Evolutionary conservation across 192 early-diverging fungal genomes (phyloP).

Genomic region (Coemansia sp.): DNA sequence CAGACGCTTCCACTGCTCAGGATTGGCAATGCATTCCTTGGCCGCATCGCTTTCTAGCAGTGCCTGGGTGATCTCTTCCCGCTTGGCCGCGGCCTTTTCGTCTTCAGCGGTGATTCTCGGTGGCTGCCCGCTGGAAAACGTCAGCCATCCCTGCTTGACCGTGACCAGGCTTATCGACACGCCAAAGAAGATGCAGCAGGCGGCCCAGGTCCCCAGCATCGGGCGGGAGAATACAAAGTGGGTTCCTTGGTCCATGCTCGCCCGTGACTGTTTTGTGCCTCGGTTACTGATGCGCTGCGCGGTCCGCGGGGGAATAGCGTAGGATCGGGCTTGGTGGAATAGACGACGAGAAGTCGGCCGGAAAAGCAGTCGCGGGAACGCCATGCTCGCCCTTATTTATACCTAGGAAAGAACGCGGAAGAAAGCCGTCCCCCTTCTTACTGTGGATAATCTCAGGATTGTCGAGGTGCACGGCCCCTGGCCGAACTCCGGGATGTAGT

Average conservation of each 20-base stretch:
- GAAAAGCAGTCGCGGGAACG: conserved; percentile 1
- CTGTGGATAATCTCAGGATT: too few relatives aligned
- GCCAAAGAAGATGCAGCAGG: conserved; percentile 42
- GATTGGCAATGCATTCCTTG: conserved; percentile 24
- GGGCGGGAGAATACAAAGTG: conserved; percentile 32
- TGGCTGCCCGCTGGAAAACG: conserved; percentile 1
- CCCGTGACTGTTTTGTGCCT: neutral
- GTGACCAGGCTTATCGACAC: conserved; percentile 22
- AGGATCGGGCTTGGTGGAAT: conserved; percentile 16
- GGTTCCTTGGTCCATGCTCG: conserved; percentile 5
- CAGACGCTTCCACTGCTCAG: conserved; percentile 44
- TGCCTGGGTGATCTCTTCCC: conserved; percentile 6
- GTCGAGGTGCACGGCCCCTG: too few relatives aligned
- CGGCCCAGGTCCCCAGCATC: conserved; percentile 45
- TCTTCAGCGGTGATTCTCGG: neutral
- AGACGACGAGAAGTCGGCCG: neutral
- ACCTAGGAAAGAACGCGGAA: too few relatives aligned
- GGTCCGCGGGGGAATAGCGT: conserved; percentile 38
- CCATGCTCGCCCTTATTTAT: too few relatives aligned
- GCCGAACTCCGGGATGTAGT: too few relatives aligned
- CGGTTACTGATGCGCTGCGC: conserved; percentile 8
- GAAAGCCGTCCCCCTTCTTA: too few relatives aligned
- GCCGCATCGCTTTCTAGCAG: conserved; percentile 23
- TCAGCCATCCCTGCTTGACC: conserved; percentile 43
- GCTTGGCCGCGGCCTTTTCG: neutral